These are phyloP conservation scores for Lodderomyces jiufengensis DNA, from an alignment of 1,139 yeast species.

Conservation along the genomic window DNA sequence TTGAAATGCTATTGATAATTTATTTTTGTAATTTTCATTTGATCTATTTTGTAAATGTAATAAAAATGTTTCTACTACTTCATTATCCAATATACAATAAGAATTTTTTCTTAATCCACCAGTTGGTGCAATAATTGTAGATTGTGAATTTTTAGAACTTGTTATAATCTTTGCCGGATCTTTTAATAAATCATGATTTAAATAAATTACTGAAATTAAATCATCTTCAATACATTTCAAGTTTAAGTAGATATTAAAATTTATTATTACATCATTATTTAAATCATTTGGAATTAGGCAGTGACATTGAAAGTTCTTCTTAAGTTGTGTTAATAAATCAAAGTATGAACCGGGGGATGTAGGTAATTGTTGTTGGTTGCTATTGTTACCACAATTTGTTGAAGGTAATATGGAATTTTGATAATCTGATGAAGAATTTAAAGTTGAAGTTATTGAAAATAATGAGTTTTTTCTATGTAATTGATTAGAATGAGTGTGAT, in stretches of 20 bases:
- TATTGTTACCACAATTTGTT: not conserved
- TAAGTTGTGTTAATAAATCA: constrained; percentile 30
- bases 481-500: not conserved
- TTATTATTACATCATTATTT: constrained; percentile 33
- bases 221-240: constrained; percentile 20
- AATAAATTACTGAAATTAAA: constrained; percentile 18
- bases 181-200: constrained; percentile 19
- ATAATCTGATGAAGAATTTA: constrained; percentile 11
- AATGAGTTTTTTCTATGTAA: constrained; percentile 12
- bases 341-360: constrained; percentile 19
- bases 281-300: constrained; percentile 37
- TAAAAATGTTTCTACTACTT: constrained; percentile 24
- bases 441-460: constrained; percentile 13
- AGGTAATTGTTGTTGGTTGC: constrained; percentile 13
- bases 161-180: constrained; percentile 37
- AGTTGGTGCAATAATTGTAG: constrained; percentile 33
- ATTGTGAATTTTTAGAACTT: constrained; percentile 22
- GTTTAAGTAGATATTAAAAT: constrained; percentile 35
- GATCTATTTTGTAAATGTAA: constrained; percentile 27
- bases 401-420: constrained; percentile 12
- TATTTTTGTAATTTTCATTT: constrained; percentile 17
- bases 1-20: constrained; percentile 24
- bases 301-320: constrained; percentile 38
- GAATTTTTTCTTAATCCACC: constrained; percentile 44
- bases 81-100: constrained; percentile 39